phyloP scores from a whole-genome alignment of 2,329 filamentous ascomycete genomes.

The Trichoderma gracile region DNA sequence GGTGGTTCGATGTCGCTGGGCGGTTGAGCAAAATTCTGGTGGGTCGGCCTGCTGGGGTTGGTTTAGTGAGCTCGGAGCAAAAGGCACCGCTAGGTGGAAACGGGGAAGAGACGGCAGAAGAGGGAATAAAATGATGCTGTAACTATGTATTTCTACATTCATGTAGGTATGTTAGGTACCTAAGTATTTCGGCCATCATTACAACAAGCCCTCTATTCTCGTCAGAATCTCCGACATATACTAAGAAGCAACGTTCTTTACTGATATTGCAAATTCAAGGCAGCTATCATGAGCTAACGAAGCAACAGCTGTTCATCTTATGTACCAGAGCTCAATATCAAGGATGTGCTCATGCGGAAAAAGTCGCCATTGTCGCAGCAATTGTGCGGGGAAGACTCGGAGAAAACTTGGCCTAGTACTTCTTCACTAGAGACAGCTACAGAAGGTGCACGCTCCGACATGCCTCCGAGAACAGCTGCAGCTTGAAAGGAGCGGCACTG shows the following conservation, averaged over 20 bases:
- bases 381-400: conserved; percentile 9
- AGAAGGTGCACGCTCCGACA: not conserved
- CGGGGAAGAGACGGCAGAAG: not conserved
- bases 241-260: too few relatives aligned
- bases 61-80: conserved; percentile 11
- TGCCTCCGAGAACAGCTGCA: not conserved
- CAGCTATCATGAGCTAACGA: too few relatives aligned
- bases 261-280: too few relatives aligned
- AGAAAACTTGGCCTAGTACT: conserved; percentile 2
- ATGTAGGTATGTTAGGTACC: too few relatives aligned
- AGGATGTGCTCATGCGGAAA: too few relatives aligned
- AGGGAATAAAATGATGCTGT: not conserved
- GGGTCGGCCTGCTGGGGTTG: conserved; percentile 2
- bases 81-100: conserved; percentile 5
- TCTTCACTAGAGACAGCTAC: too few relatives aligned
- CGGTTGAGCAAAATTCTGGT: conserved; percentile 22
- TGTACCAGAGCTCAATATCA: too few relatives aligned
- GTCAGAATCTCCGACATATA: not conserved
- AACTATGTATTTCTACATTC: too few relatives aligned
- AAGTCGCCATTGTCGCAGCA: not conserved
- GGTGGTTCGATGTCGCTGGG: conserved; percentile 20
- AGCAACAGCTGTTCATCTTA: too few relatives aligned
- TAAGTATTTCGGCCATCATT: too few relatives aligned
- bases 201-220: not conserved
- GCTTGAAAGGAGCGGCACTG: not conserved